A percentile compares a stretch with the other conserved stretches of the same genome.
Evolutionary conservation across 1,139 yeast genomes (phyloP).

Genomic region (Suhomyces bribrorum): DNA sequence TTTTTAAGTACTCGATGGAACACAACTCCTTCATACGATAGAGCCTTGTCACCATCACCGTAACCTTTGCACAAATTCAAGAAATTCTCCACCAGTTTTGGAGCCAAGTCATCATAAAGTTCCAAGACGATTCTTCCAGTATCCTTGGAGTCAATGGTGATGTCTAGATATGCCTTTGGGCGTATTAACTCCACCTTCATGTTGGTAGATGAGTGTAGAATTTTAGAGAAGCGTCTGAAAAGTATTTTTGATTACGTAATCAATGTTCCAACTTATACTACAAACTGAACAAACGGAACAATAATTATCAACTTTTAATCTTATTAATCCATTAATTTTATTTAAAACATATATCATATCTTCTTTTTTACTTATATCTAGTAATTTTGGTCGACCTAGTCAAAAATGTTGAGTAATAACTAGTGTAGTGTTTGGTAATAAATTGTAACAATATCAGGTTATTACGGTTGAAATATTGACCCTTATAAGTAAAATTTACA

Average conservation of each 20-base stretch:
- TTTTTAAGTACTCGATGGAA: slow-evolving; percentile 76
- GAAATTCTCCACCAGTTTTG: slow-evolving; percentile 59
- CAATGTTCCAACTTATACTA: background rate
- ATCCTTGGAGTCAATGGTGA: slow-evolving; percentile 45
- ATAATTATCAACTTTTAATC: no score
- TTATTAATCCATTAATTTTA: no score
- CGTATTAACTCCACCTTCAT: slow-evolving; percentile 39
- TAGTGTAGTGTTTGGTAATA: no score
- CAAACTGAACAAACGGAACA: no score
- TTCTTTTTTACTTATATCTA: no score
- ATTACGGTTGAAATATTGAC: no score
- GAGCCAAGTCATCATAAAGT: slow-evolving; percentile 55
- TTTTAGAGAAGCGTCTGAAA: background rate
- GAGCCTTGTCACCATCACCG: slow-evolving; percentile 19
- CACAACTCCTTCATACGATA: slow-evolving; percentile 41
- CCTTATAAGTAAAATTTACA: no score
- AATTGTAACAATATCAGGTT: no score
- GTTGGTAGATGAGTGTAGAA: background rate
- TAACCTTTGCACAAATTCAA: slow-evolving; percentile 41
- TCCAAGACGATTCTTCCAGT: slow-evolving; percentile 70
- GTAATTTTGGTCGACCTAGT: no score
- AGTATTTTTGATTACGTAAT: slow-evolving; percentile 2
- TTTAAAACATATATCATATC: no score
- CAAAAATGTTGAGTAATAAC: no score
- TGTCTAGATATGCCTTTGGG: slow-evolving; percentile 56